Conservation (phyloP, 2,329 filamentous ascomycete genomes). For the Niveomyces coronatus region DNA sequence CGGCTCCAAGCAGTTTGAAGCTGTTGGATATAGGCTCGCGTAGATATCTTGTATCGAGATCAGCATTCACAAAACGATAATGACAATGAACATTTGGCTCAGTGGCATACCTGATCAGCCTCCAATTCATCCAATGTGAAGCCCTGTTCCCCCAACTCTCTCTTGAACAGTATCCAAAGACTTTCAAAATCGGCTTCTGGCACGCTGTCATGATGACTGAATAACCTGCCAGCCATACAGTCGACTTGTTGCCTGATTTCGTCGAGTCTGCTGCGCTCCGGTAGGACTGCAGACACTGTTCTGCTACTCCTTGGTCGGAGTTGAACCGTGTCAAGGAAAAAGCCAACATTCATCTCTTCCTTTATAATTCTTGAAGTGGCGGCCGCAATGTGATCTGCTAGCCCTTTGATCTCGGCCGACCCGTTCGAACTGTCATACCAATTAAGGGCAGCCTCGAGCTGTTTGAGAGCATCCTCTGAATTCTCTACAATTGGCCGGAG, state of each 20-base stretch:
- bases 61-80: too few relatives aligned
- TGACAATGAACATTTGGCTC: slow-evolving; percentile 3
- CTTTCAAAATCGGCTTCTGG: slow-evolving; percentile 37
- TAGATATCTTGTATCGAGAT: slow-evolving; percentile 47
- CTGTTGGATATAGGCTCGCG: slow-evolving; percentile 51
- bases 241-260: slow-evolving; percentile 52
- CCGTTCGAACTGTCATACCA: slow-evolving; percentile 28
- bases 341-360: slow-evolving; percentile 42
- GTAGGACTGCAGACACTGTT: slow-evolving; percentile 23
- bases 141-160: slow-evolving; percentile 47
- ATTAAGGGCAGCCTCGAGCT: slow-evolving; percentile 43
- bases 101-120: slow-evolving; percentile 43
- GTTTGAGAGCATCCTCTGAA: slow-evolving; percentile 42
- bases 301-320: slow-evolving; percentile 34
- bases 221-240: slow-evolving; percentile 41
- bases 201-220: slow-evolving; percentile 29
- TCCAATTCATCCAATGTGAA: slow-evolving; percentile 45
- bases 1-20: slow-evolving; percentile 40
- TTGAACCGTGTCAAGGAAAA: slow-evolving; percentile 49
- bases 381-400: slow-evolving; percentile 30
- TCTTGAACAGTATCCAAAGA: slow-evolving; percentile 47
- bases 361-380: slow-evolving; percentile 37
- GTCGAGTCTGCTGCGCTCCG: slow-evolving; percentile 35
- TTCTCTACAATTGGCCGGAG: slow-evolving; percentile 43
- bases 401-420: slow-evolving; percentile 20